Evolutionary conservation across 176 grass and related monocot genomes (phyloP).

Genomic region (maize (Zea mays)): DNA sequence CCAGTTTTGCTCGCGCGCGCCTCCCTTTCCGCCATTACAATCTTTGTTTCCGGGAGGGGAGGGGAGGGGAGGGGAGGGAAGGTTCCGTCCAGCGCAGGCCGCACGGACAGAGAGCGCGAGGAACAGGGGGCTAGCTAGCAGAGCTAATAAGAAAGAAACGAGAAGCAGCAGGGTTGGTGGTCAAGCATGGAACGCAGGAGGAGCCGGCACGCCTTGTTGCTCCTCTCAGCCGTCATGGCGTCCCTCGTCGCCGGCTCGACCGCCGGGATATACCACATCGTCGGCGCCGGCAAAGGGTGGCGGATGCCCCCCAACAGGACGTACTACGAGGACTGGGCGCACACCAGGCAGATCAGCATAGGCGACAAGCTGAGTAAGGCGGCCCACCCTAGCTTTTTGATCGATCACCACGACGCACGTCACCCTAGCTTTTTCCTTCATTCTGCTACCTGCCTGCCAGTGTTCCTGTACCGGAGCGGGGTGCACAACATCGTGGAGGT

Average conservation of each 20-base stretch:
- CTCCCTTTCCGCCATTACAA: not conserved
- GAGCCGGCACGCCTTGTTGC: constrained; percentile 36
- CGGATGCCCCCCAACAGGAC: constrained; percentile 61
- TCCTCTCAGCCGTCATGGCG: constrained; percentile 41
- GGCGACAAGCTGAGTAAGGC: constrained; percentile 72
- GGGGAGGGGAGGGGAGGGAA: constrained; percentile 1
- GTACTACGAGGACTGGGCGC: constrained; percentile 76
- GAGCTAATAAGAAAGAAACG: not conserved
- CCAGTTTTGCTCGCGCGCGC: not conserved
- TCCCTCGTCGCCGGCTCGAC: constrained; percentile 52
- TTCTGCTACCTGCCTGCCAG: constrained; percentile 8
- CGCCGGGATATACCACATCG: constrained; percentile 68
- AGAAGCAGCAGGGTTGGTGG: not conserved
- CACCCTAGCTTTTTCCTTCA: too few species aligned
- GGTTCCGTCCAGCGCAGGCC: not conserved
- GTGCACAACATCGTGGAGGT: constrained; percentile 83
- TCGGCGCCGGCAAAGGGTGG: constrained; percentile 87
- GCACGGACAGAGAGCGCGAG: not conserved
- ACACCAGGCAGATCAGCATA: constrained; percentile 47
- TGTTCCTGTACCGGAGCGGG: constrained; percentile 74
- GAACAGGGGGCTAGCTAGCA: not conserved
- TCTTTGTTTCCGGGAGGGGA: not conserved
- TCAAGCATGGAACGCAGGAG: constrained; percentile 35
- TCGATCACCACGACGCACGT: too few species aligned
- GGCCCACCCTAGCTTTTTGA: too few species aligned